A percentile compares a stretch with the other conserved stretches of the same genome.
Conservation (phyloP, 2,329 filamentous ascomycete genomes). For the Sporothrix inflata region DNA sequence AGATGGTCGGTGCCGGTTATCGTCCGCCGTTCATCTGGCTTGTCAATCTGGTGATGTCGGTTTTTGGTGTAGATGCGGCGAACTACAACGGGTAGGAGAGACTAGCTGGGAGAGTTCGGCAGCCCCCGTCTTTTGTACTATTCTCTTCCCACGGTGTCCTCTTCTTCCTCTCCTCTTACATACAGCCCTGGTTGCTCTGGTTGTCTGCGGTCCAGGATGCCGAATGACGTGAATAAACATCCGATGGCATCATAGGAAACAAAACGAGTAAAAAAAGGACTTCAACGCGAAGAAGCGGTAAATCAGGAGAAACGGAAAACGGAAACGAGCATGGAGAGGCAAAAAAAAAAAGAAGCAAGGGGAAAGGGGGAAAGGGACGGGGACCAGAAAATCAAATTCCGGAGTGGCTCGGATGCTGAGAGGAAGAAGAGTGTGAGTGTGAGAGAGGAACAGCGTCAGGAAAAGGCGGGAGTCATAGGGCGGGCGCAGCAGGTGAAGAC, state of each 20-base stretch:
- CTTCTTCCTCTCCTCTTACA: neutral
- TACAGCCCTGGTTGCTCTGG: neutral
- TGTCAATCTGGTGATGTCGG: neutral
- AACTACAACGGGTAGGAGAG: neutral
- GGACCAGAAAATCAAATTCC: neutral
- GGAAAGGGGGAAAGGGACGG: neutral
- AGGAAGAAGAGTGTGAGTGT: neutral
- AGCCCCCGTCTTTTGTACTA: conserved; percentile 7
- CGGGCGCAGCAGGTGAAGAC: neutral
- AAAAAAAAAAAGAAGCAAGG: neutral
- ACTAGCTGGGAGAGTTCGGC: neutral
- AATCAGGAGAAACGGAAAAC: neutral
- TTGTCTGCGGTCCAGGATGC: conserved; percentile 10
- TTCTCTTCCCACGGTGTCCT: neutral
- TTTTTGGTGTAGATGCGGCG: neutral
- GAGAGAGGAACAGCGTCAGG: neutral
- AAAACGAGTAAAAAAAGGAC: neutral
- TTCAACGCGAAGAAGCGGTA: conserved; percentile 9
- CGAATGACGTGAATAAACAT: conserved; percentile 29
- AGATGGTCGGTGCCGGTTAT: neutral
- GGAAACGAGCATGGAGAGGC: neutral
- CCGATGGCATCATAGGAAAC: conserved; percentile 30
- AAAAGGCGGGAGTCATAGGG: neutral
- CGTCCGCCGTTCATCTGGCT: neutral
- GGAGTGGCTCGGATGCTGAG: conserved; percentile 3